These are phyloP conservation scores for Fusarium devonianum DNA, from an alignment of 2,329 filamentous ascomycete species.

Conservation along the genomic window DNA sequence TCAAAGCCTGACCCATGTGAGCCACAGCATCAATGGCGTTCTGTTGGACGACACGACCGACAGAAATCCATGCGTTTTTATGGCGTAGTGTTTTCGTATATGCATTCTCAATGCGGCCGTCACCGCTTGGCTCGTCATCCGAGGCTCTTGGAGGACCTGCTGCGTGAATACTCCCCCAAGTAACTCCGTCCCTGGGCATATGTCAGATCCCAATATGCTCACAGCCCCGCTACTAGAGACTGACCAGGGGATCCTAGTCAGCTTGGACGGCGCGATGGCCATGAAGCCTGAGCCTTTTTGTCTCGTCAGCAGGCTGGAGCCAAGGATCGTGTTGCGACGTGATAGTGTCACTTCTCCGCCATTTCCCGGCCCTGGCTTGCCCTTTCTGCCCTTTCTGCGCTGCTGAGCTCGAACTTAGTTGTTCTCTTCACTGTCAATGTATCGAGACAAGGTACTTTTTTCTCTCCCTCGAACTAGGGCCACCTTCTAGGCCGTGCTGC, in stretches of 20 bases:
- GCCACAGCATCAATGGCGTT: slow-evolving; percentile 33
- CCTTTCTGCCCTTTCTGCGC: neutral
- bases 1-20: slow-evolving; percentile 5
- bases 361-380: slow-evolving; percentile 22
- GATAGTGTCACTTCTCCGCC: slow-evolving; percentile 28
- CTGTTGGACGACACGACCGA: neutral
- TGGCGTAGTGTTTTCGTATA: slow-evolving; percentile 6
- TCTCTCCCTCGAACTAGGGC: slow-evolving; percentile 4
- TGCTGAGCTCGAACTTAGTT: slow-evolving; percentile 11
- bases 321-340: slow-evolving; percentile 22
- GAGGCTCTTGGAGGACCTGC: slow-evolving; percentile 17
- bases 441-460: slow-evolving; percentile 17
- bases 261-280: slow-evolving; percentile 1
- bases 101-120: slow-evolving; percentile 24
- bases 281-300: slow-evolving; percentile 1
- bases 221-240: slow-evolving; percentile 15
- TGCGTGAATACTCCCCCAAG: slow-evolving; percentile 18
- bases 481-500: slow-evolving; percentile 31
- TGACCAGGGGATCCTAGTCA: slow-evolving; percentile 12
- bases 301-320: slow-evolving; percentile 22
- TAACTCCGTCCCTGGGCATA: slow-evolving; percentile 11
- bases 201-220: slow-evolving; percentile 25
- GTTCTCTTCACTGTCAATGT: slow-evolving; percentile 12
- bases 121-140: slow-evolving; percentile 24
- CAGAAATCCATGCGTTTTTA: slow-evolving; percentile 14